Evolutionary conservation across 2,329 filamentous ascomycete species (phyloP).

Genomic region (Sordariomycetes sp.): DNA sequence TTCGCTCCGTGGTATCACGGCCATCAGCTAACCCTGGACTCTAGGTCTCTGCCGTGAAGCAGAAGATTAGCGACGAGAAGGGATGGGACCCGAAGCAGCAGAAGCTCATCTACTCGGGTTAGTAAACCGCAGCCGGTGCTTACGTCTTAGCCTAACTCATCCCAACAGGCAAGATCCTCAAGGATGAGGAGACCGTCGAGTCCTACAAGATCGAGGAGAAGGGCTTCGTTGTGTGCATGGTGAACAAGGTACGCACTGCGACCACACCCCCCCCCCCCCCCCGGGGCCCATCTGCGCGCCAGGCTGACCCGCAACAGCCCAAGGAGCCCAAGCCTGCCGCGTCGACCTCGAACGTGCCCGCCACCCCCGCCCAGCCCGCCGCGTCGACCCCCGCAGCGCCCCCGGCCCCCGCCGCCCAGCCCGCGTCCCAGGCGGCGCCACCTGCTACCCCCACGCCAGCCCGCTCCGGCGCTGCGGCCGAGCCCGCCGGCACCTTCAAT

Average conservation of each 20-base stretch:
- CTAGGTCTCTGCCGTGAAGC: slow-evolving; percentile 81
- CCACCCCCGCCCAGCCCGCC: slow-evolving; percentile 45
- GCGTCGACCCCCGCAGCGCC: slow-evolving; percentile 35
- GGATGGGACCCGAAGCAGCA: slow-evolving; percentile 83
- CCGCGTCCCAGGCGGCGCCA: slow-evolving; percentile 21
- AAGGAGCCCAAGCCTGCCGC: slow-evolving; percentile 59
- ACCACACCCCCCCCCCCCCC: too few relatives aligned
- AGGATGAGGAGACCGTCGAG: slow-evolving; percentile 93
- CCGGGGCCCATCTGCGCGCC: not conserved
- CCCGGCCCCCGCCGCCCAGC: slow-evolving; percentile 33
- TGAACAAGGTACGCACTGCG: slow-evolving; percentile 62
- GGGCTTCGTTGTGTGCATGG: slow-evolving; percentile 97
- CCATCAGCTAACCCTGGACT: not conserved
- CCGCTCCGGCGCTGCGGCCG: slow-evolving; percentile 27
- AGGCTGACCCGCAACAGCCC: slow-evolving; percentile 15
- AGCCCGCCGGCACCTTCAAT: slow-evolving; percentile 30
- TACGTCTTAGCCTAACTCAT: slow-evolving; percentile 9
- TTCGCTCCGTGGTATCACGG: not conserved
- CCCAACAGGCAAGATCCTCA: slow-evolving; percentile 81
- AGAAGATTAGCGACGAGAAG: slow-evolving; percentile 83
- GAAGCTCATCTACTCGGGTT: slow-evolving; percentile 98
- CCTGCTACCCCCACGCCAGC: slow-evolving; percentile 43
- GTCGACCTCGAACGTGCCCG: slow-evolving; percentile 45
- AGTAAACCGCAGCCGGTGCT: slow-evolving; percentile 13
- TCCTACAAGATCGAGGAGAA: slow-evolving; percentile 99